These are phyloP conservation scores for Dendrocalamus sinicus DNA, from an alignment of 176 grass and related monocot species.

Conservation along the genomic window DNA sequence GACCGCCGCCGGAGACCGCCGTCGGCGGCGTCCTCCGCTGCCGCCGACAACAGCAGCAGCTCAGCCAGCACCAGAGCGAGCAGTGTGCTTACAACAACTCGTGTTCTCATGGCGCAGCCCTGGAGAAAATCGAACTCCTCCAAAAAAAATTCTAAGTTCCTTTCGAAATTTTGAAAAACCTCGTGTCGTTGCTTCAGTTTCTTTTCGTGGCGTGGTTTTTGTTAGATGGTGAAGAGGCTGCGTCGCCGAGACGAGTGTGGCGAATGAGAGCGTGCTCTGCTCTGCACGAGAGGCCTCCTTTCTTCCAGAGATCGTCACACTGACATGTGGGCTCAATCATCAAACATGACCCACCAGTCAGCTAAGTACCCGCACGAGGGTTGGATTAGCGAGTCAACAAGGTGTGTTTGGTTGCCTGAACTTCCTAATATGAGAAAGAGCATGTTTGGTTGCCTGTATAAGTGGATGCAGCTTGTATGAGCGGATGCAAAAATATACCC, in stretches of 20 bases:
- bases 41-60: not conserved
- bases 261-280: slow-evolving; percentile 26
- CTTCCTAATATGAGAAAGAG: no score
- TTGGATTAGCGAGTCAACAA: no score
- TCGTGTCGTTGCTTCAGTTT: slow-evolving; percentile 4
- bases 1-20: slow-evolving; percentile 28
- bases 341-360: not conserved
- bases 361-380: not conserved
- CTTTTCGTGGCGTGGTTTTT: not conserved
- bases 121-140: not conserved
- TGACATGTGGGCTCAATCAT: not conserved
- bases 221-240: not conserved
- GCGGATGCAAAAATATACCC: no score
- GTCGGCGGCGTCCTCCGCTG: not conserved
- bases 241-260: not conserved
- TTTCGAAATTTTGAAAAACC: not conserved
- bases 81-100: not conserved
- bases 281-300: not conserved
- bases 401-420: no score
- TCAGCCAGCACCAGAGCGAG: slow-evolving; percentile 18
- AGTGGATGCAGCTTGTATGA: no score
- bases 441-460: no score
- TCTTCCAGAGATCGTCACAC: not conserved
- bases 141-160: not conserved
- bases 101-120: slow-evolving; percentile 3